phyloP scores from a whole-genome alignment of 495 filamentous ascomycete species.

The Cercophora sp. region DNA sequence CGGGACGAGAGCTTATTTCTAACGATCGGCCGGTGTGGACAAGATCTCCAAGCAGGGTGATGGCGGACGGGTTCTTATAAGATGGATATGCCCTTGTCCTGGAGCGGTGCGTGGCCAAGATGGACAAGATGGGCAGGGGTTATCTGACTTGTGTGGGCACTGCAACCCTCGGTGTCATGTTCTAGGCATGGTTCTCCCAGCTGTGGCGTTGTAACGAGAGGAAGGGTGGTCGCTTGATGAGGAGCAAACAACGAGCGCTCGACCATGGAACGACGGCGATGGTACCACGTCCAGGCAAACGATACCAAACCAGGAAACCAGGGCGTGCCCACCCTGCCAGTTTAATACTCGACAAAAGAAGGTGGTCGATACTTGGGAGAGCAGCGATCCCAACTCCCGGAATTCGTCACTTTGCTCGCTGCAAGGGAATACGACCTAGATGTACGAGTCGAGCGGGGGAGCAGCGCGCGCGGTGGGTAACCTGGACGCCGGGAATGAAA shows the following conservation, averaged over 20 bases:
- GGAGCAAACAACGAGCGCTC: background rate
- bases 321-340: background rate
- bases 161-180: slow-evolving; percentile 13
- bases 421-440: slow-evolving; percentile 26
- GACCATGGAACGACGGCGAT: slow-evolving; percentile 2
- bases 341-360: slow-evolving; percentile 8
- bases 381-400: slow-evolving; percentile 14
- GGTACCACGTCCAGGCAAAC: background rate
- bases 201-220: slow-evolving; percentile 3
- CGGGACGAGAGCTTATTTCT: too few relatives aligned
- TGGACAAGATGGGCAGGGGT: background rate
- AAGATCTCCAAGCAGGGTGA: too few relatives aligned
- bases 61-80: background rate
- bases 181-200: background rate
- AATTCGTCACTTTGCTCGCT: slow-evolving; percentile 12
- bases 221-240: background rate
- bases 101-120: background rate
- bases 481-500: slow-evolving; percentile 19
- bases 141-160: background rate
- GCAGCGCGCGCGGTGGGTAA: slow-evolving; percentile 12
- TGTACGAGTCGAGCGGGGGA: slow-evolving; percentile 16
- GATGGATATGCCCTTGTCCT: background rate
- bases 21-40: too few relatives aligned
- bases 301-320: background rate
- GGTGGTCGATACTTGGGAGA: background rate